Percentiles rank a stretch among this genome's conserved stretches.
Evolutionary conservation across 352 stramenopile species (phyloP).

Genomic region (Thraustochytrium striatum): DNA sequence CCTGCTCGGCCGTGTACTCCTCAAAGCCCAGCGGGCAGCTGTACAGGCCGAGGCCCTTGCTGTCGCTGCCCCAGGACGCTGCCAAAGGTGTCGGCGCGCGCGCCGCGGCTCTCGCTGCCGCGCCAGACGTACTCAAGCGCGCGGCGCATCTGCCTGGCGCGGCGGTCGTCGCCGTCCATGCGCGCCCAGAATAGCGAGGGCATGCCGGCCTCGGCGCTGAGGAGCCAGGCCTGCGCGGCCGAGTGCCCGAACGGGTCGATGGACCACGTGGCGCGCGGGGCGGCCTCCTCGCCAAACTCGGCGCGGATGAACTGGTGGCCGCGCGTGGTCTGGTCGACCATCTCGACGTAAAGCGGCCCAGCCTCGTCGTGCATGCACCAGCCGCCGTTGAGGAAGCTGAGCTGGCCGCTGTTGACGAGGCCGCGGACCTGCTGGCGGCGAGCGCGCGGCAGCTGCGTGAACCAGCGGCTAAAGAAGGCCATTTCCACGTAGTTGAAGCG

Average conservation of each 20-base stretch:
- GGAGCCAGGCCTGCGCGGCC: constrained; percentile 54
- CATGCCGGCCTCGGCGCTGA: constrained; percentile 85
- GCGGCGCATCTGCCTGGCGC: neutral
- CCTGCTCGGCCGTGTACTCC: neutral
- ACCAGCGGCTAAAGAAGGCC: constrained; percentile 94
- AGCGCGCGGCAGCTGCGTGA: constrained; percentile 73
- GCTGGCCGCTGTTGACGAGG: constrained; percentile 79
- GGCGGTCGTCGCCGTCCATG: constrained; percentile 85
- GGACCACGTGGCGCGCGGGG: constrained; percentile 92
- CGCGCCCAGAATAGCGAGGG: constrained; percentile 93
- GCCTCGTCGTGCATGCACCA: constrained; percentile 99
- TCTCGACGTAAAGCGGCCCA: constrained; percentile 88
- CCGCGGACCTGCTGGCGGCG: constrained; percentile 65
- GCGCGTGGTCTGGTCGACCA: constrained; percentile 96
- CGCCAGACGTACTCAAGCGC: constrained; percentile 78
- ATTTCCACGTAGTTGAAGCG: constrained; percentile 91
- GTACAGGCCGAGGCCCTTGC: constrained; percentile 14
- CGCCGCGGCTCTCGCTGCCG: constrained; percentile 73
- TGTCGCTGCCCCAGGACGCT: constrained; percentile 56
- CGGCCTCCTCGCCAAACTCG: constrained; percentile 76
- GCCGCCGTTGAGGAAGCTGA: constrained; percentile 91
- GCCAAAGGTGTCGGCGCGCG: constrained; percentile 72
- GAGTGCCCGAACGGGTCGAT: constrained; percentile 82
- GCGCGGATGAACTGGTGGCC: constrained; percentile 87
- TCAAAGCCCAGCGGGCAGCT: constrained; percentile 30